These are phyloP conservation scores for Lactifluus subvellereus DNA, from an alignment of 768 basidiomycete species.

Conservation along the genomic window DNA sequence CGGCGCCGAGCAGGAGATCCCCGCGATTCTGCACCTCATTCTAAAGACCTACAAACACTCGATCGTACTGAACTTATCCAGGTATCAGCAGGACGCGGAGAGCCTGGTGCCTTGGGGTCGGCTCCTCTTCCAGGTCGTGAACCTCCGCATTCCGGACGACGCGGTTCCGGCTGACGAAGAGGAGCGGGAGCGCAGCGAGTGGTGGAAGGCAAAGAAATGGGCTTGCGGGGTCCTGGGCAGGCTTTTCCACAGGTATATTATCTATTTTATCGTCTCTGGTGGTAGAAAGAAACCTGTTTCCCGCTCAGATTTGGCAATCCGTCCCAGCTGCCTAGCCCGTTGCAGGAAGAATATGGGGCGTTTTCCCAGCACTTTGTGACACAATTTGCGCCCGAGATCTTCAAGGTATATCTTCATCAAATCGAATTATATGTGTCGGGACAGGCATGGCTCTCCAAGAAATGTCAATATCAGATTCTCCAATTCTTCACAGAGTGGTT, in stretches of 20 bases:
- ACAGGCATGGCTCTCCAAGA: slow-evolving; percentile 74
- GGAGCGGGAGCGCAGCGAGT: slow-evolving; percentile 70
- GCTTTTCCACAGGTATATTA: slow-evolving; percentile 62
- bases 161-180: slow-evolving; percentile 67
- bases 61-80: slow-evolving; percentile 65
- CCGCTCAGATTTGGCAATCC: slow-evolving; percentile 71
- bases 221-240: slow-evolving; percentile 75
- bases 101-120: slow-evolving; percentile 85
- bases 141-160: slow-evolving; percentile 58
- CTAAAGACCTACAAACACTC: slow-evolving; percentile 83
- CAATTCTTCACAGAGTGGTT: slow-evolving; percentile 87
- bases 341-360: slow-evolving; percentile 59
- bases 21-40: slow-evolving; percentile 78
- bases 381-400: slow-evolving; percentile 79
- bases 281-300: background rate
- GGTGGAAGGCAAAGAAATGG: slow-evolving; percentile 96
- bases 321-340: slow-evolving; percentile 69
- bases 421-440: slow-evolving; percentile 69
- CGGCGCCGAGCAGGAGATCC: slow-evolving; percentile 61
- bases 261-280: background rate
- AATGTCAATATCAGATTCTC: slow-evolving; percentile 79
- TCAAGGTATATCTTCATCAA: slow-evolving; percentile 68
- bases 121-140: slow-evolving; percentile 75
- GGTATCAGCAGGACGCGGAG: slow-evolving; percentile 67
- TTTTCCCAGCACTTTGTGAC: slow-evolving; percentile 78